Base-by-base conservation (phyloP, 1,139 yeast genomes). In the Geotrichum australiense region DNA sequence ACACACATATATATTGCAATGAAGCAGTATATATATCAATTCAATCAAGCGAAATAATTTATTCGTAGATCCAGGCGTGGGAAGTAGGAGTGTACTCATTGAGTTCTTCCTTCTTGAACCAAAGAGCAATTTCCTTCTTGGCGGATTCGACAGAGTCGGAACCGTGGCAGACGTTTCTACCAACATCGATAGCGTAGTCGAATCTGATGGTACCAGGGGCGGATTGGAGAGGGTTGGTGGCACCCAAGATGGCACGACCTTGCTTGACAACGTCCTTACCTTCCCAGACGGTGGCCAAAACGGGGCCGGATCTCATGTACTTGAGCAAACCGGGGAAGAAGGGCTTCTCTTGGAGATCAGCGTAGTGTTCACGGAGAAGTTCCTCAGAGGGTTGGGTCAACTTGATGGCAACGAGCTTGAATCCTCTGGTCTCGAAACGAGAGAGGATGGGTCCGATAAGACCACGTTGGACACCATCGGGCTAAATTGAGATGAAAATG, bases 191-290 rank as follows among this genome's bases (percentile, higher is more conserved):
- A 55, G 69, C 69, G 55, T 52, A 66, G 74, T 91, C 97, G 68
- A 96, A 97, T 77, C 99, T 87, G 79, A 93, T 91, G 73, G 99
- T 91, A 70, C 98, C 99, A 70, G 97, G 97, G 57, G 94, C 91
- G 59, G 96, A 84, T 61, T 76, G 79, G 67, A 83, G 78, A 66
- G 99, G 99, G 85, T 93, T 89, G 73, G 98, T 93, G 59, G 98
- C 97, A 73, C 99, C 99, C 63, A 93, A 80, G 66, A 93, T 80
- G 63, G 76, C 81, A 76, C 99, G 85, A 68, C 98, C 98, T 70
- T 85, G 94, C 76, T 87, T 87, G 70, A 93, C 98, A 68, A 80
- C 98, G 65, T 91, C 96, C 78, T 89, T 91, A 72, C 99, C 99
- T 73, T 93, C 97, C 98, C 98, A 93, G 61, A 89, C 97, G 66